Conservation (phyloP, 2,329 filamentous ascomycete species). For the Aspergillus sergii region DNA sequence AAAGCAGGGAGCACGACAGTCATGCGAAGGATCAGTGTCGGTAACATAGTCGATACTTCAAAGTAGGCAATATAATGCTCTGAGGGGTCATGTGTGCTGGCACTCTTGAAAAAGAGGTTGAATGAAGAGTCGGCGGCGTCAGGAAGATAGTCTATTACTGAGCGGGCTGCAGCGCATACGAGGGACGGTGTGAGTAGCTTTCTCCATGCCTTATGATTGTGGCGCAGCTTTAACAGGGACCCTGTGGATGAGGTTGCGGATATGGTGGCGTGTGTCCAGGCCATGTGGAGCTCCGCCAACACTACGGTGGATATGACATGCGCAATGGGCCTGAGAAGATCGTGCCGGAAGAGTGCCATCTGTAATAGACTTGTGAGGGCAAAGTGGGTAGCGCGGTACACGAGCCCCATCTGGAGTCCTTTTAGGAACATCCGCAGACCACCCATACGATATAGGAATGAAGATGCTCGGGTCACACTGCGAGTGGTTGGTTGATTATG, state of each 20-base stretch:
- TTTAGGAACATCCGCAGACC: not conserved
- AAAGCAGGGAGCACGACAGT: not conserved
- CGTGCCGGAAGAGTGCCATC: not conserved
- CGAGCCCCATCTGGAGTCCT: not conserved
- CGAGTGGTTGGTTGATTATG: not conserved
- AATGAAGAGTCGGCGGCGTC: not conserved
- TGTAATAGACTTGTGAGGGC: not conserved
- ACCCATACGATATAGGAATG: not conserved
- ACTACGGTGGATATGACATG: not conserved
- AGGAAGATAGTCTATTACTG: not conserved
- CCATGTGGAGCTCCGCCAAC: not conserved
- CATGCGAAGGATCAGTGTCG: not conserved
- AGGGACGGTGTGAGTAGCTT: not conserved
- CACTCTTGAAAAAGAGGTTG: not conserved
- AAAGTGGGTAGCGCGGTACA: not conserved
- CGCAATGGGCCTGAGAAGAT: not conserved
- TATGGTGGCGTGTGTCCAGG: conserved; percentile 1
- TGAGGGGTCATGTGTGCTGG: not conserved
- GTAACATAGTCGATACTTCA: not conserved
- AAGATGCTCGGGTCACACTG: not conserved
- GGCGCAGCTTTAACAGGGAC: not conserved
- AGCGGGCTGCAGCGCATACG: not conserved
- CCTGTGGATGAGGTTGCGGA: not conserved
- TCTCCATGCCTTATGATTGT: not conserved
- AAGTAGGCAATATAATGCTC: not conserved